phyloP scores from a whole-genome alignment of 345 rosid species.

The Pistacia atlantica region DNA sequence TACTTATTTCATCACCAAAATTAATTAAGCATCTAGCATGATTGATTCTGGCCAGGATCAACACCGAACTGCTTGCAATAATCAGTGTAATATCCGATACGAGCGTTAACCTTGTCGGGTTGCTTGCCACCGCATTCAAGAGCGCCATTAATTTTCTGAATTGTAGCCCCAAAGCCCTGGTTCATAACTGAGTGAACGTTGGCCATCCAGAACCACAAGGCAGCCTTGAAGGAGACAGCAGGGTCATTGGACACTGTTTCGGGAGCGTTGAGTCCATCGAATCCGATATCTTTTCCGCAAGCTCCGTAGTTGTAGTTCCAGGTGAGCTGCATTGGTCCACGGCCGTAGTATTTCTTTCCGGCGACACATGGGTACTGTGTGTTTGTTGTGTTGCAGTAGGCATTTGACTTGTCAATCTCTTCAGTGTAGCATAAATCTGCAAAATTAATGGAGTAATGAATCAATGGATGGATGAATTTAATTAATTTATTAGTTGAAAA shows the following conservation, averaged over 20 bases:
- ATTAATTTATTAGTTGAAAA: too few species aligned
- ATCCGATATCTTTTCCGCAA: constrained; percentile 37
- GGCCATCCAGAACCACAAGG: constrained; percentile 63
- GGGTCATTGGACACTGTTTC: constrained; percentile 44
- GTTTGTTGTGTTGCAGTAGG: constrained; percentile 29
- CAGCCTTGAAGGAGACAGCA: constrained; percentile 44
- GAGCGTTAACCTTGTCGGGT: not conserved
- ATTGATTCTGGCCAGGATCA: not conserved
- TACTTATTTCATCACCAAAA: not conserved
- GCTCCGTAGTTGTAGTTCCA: constrained; percentile 63
- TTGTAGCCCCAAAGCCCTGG: constrained; percentile 59
- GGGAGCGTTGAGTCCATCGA: constrained; percentile 42
- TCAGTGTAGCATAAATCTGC: constrained; percentile 34
- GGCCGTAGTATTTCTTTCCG: constrained; percentile 46
- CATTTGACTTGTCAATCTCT: constrained; percentile 26
- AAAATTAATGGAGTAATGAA: not conserved
- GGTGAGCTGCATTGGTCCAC: constrained; percentile 58
- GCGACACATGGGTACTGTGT: constrained; percentile 37
- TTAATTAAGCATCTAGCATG: not conserved
- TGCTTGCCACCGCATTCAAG: constrained; percentile 46
- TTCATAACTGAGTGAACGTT: constrained; percentile 37
- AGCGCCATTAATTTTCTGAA: constrained; percentile 50
- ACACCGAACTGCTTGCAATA: constrained; percentile 6
- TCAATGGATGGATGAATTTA: too few species aligned
- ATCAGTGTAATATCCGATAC: not conserved